Evolutionary conservation across 345 rosid genomes (phyloP).

Genomic region (Bretschneidera sinensis): DNA sequence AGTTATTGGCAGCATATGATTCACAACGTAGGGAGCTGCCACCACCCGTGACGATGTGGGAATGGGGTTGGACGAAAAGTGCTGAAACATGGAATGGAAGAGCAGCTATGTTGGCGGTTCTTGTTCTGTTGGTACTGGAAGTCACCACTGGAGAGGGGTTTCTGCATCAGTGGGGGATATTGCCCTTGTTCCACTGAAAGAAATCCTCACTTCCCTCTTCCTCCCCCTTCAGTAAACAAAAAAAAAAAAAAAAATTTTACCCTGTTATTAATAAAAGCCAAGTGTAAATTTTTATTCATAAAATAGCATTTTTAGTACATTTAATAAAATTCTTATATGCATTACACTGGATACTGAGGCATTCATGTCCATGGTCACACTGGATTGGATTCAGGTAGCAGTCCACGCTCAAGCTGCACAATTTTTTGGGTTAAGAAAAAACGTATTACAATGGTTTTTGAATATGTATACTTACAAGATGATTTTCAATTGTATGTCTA

Average conservation of each 20-base stretch:
- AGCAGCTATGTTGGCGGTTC: conserved; percentile 95
- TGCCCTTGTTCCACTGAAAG: conserved; percentile 51
- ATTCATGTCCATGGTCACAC: neutral
- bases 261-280: neutral
- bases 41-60: conserved; percentile 91
- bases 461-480: neutral
- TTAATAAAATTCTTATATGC: neutral
- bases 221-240: neutral
- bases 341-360: neutral
- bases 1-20: conserved; percentile 81
- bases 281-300: conserved; percentile 14
- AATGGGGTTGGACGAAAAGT: conserved; percentile 99
- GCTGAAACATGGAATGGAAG: conserved; percentile 99
- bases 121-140: conserved; percentile 76
- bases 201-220: neutral
- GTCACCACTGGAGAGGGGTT: conserved; percentile 93
- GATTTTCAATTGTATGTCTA: too few species aligned
- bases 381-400: conserved; percentile 13
- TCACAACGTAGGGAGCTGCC: conserved; percentile 89
- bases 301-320: conserved; percentile 4
- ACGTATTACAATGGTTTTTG: conserved; percentile 9
- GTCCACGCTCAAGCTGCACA: conserved; percentile 7
- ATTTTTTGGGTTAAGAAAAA: conserved; percentile 7
- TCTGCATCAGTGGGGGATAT: conserved; percentile 88
- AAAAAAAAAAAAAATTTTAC: too few species aligned